Evolutionary conservation across 2,329 filamentous ascomycete genomes (phyloP), one percentile per base, ranked within the genome.

Genomic region (Aspergillus caelatus): DNA sequence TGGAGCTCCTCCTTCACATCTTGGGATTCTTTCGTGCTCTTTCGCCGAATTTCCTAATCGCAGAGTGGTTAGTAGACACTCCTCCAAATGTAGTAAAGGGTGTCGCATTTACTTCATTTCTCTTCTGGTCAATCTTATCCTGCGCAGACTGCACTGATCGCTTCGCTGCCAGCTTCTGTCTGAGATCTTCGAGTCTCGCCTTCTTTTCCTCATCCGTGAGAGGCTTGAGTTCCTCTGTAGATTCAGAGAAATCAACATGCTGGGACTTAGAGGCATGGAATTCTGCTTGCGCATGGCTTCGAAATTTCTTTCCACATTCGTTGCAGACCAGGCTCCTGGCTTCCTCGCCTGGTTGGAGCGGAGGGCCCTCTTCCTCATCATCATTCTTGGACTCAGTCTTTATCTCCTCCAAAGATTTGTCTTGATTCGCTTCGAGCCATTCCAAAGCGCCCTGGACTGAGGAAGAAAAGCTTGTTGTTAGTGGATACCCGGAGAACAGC

Each of bases 261-360:
- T 92, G 91, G 81, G 92, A 94, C 81, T 96, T 97, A 72, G 88
- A 88, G 36, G 93, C 95, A 76, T 99, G 95, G 76, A 93, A 97
- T 72, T 94, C 90, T 11, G 94, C 95, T 69, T 94, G 88, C 30
- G 89, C 88, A 68, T 90, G 87, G 72, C 88, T 92, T 69, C 92
- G 86, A 80, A 99, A 96, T 75, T 89, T 91, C 85, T 97, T 97
- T 74, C 91, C 91, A 75, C 95, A 99, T 62, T 97, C 94, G 68
- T 97, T 95, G 85, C 95, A 99, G 57, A 96, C 86, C 61, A 98
- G 87, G 56, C 93, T 96, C 73, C 88, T 87, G 61, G 93, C 91
- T 61, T 87, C 83, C 72, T 90, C 88, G 63, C 90, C 92, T 1
- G 87, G 86, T 71, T 91, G 84, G 3, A 94, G 82, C n/a, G 87